phyloP scores from a whole-genome alignment of 2,329 filamentous ascomycete genomes.

The Pseudogymnoascus pannorum region DNA sequence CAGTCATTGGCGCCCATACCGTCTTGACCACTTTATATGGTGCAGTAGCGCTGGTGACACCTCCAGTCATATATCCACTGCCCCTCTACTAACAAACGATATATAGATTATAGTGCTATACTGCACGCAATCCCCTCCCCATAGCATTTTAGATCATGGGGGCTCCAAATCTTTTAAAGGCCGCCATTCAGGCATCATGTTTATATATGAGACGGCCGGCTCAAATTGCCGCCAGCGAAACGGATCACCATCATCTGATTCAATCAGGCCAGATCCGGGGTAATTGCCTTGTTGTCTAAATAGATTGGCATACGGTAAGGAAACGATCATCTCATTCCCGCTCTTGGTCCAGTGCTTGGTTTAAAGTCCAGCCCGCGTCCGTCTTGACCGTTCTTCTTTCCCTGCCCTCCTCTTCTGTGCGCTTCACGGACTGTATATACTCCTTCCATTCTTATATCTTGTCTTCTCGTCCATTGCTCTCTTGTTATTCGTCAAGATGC shows the following conservation, averaged over 20 bases:
- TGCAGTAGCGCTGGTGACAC: not conserved
- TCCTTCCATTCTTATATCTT: not conserved
- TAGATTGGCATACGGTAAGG: not conserved
- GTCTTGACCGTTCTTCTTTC: not conserved
- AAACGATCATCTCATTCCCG: not conserved
- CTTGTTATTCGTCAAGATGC: not conserved
- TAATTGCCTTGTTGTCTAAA: not conserved
- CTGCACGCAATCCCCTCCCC: not conserved
- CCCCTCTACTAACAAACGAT: not conserved
- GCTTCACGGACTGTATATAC: not conserved
- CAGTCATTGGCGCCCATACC: not conserved
- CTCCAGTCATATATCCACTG: not conserved
- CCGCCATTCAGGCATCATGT: not conserved
- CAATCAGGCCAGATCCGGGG: not conserved
- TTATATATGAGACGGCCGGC: slow-evolving; percentile 3
- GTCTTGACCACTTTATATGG: not conserved
- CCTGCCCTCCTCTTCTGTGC: not conserved
- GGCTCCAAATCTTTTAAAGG: not conserved
- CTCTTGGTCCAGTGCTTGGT: not conserved
- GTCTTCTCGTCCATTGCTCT: not conserved
- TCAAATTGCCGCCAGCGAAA: not conserved
- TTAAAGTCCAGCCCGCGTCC: not conserved
- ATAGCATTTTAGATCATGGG: not conserved
- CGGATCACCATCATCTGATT: slow-evolving; percentile 2
- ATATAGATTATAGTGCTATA: not conserved